Conservation (phyloP, 495 filamentous ascomycete genomes). For the Aspergillus haitiensis region DNA sequence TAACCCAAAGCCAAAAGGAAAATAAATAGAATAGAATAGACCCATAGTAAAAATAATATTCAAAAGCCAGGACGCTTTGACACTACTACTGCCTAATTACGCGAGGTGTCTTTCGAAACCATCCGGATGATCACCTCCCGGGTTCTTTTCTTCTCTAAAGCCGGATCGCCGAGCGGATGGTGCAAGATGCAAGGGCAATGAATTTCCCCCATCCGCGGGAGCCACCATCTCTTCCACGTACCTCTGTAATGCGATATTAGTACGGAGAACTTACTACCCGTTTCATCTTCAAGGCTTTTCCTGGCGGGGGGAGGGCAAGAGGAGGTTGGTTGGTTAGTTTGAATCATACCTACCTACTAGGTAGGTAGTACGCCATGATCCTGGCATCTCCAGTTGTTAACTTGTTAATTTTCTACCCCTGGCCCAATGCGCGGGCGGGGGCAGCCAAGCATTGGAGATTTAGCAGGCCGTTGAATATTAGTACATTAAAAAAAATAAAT, state of each 20-base stretch:
- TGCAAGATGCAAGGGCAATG: slow-evolving; percentile 20
- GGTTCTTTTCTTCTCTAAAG: slow-evolving; percentile 5
- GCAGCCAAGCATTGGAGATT: slow-evolving; percentile 1
- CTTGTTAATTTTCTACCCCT: slow-evolving; percentile 18
- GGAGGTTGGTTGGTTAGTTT: no score
- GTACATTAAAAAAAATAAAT: not conserved
- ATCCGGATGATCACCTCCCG: slow-evolving; percentile 28
- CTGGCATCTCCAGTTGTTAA: not conserved
- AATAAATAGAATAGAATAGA: not conserved
- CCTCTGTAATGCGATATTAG: slow-evolving; percentile 1
- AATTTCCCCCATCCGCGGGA: slow-evolving; percentile 20
- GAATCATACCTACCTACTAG: no score
- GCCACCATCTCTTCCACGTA: slow-evolving; percentile 23
- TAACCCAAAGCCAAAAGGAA: not conserved
- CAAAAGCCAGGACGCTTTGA: no score
- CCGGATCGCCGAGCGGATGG: slow-evolving; percentile 2
- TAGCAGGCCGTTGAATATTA: not conserved
- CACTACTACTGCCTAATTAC: not conserved
- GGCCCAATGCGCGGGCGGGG: slow-evolving; percentile 16
- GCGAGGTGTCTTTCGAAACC: not conserved
- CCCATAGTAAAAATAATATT: not conserved
- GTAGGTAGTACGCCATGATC: no score
- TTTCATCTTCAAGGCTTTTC: no score
- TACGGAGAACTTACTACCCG: slow-evolving; percentile 2
- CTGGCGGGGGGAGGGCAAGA: no score